These are phyloP conservation scores for Phialemoniopsis sp. DNA, from an alignment of 2,329 filamentous ascomycete species.

Conservation along the genomic window DNA sequence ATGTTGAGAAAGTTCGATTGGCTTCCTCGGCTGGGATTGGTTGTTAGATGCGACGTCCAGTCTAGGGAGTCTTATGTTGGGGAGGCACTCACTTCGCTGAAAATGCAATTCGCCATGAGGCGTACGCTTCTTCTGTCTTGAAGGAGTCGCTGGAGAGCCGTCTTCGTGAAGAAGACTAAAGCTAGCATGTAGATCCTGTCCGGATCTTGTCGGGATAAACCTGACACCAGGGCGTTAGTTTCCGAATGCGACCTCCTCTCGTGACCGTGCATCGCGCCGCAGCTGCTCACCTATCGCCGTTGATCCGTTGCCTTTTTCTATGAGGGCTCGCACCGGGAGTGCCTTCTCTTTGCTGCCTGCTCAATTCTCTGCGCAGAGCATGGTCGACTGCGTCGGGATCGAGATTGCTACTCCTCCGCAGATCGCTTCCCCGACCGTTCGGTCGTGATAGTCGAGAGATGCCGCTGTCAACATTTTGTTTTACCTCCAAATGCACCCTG, in stretches of 20 bases:
- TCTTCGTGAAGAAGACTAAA: conserved; percentile 91
- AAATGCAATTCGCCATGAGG: conserved; percentile 91
- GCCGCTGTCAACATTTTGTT: conserved; percentile 29
- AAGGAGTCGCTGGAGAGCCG: conserved; percentile 86
- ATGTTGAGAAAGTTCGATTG: conserved; percentile 83
- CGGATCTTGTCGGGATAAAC: conserved; percentile 92
- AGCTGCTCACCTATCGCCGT: conserved; percentile 53
- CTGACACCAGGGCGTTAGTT: conserved; percentile 38
- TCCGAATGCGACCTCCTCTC: too few species aligned
- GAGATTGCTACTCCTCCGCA: conserved; percentile 29
- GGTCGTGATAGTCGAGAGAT: conserved; percentile 26
- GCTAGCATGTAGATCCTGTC: conserved; percentile 88
- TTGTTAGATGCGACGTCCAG: too few species aligned
- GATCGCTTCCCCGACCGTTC: conserved; percentile 27
- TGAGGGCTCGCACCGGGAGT: conserved; percentile 50
- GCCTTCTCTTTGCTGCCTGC: conserved; percentile 44
- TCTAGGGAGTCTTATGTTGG: too few species aligned
- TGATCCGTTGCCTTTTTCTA: conserved; percentile 56
- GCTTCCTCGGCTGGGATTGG: conserved; percentile 74
- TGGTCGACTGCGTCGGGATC: conserved; percentile 47
- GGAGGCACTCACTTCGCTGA: conserved; percentile 68
- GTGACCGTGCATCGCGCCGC: neutral
- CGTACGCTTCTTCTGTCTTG: conserved; percentile 76
- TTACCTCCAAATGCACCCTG: conserved; percentile 35
- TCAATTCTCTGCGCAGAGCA: conserved; percentile 47